Conservation (phyloP, 2,329 filamentous ascomycete genomes). For the Fusarium buharicum region DNA sequence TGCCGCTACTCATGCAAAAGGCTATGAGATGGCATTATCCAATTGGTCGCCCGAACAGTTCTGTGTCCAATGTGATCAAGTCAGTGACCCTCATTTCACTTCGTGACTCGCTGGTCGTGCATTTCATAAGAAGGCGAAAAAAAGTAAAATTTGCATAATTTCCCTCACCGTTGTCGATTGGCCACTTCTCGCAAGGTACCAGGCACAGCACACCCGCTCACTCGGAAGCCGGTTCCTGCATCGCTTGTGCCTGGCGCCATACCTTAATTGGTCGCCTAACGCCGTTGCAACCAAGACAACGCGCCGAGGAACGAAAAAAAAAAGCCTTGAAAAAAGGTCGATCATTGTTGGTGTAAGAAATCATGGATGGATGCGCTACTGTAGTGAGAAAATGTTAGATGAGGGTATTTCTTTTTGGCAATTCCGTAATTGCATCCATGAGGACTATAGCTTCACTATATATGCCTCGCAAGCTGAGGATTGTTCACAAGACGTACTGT, state of each 20-base stretch:
- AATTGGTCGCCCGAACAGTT: constrained; percentile 6
- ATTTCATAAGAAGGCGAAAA: constrained; percentile 29
- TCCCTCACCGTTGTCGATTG: constrained; percentile 30
- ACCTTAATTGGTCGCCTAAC: constrained; percentile 10
- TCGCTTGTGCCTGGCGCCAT: constrained; percentile 42
- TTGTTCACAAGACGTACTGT: background rate
- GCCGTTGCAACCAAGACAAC: constrained; percentile 1
- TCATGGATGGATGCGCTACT: constrained; percentile 24
- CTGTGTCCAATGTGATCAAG: constrained; percentile 23
- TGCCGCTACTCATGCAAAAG: constrained; percentile 17
- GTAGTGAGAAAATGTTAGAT: constrained; percentile 32
- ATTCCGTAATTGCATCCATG: background rate
- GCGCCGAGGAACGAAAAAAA: constrained; percentile 8
- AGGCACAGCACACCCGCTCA: constrained; percentile 36
- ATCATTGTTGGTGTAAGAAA: constrained; percentile 13
- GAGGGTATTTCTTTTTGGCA: constrained; percentile 12
- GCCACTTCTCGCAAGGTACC: constrained; percentile 5
- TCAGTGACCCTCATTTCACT: constrained; percentile 17
- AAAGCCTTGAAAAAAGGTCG: constrained; percentile 8
- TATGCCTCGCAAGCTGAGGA: background rate
- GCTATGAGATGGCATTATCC: background rate
- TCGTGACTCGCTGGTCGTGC: constrained; percentile 9
- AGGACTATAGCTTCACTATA: too few relatives aligned
- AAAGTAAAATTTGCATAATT: constrained; percentile 49
- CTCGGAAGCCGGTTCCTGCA: constrained; percentile 39